Base-by-base conservation (phyloP, 306 rosid genomes). In the Cicer cuneatum region DNA sequence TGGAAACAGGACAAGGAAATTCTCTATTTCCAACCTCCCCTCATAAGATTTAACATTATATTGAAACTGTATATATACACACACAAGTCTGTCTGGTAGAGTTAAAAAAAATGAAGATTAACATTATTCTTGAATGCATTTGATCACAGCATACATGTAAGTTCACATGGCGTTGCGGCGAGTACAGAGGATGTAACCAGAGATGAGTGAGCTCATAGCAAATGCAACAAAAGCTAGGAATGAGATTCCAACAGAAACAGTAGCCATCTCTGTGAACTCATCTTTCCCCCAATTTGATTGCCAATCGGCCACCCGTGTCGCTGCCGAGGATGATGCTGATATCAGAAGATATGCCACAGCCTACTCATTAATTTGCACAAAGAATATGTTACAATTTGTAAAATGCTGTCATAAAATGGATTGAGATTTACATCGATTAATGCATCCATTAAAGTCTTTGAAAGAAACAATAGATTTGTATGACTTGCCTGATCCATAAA, bases 271-370 rank as follows among this genome's bases (percentile, higher is more conserved):
- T 1, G 99, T 95, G 91, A 95, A 95, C 83, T 90, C 90, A 5
- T 95, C 99, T 83, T 86, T 95, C 8, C 99, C 99, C 99, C 99
- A 95, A 67, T 95, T 95, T 0, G 90, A 95, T 83, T 82, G 85
- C 99, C 99, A 95, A 69, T 95, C 99, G 0, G 86, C 87, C 1
- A 92, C 93, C 58, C 98, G 75, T 16, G 97, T 95, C 8, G 99
- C 98, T 1, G 99, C 99, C 0, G 89, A 86, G 12, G 99, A 95
- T 7, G 99, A 82, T 19, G 99, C 91, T 13, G 99, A 95, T 62
- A 95, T 85, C 61, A 95, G 83, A 84, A 95, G 90, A 80, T 95
- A 95, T 59, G 99, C 98, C 74, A 95, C 64, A 53, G 84, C 85
- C 99, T 94, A 85, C 52, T 18, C 75, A 47, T 61, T 57, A 53